Base-by-base conservation (phyloP, 1,139 yeast species). In the Saccharomyces hybrid region DNA sequence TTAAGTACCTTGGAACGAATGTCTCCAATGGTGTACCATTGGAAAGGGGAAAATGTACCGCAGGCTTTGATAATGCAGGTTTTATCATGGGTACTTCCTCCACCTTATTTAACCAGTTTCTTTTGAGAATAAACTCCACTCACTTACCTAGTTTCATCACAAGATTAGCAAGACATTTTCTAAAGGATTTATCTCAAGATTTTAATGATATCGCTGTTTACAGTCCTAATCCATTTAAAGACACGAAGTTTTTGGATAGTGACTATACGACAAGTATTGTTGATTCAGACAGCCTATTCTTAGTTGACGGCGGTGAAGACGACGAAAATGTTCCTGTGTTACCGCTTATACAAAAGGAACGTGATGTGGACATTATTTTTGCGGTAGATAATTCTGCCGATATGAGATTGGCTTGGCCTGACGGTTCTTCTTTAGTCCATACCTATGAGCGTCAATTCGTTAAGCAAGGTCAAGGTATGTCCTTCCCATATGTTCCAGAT, bases 261-360 rank as follows among this genome's bases (percentile, higher is more conserved):
- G 59, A 67, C 2, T 54, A 54, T 49, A 58, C 58, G 7, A 48
- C 49, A n/a, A 48, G 54, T 9, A 78, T 81, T 58, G 75, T 67
- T 6, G 62, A 68, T 25, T 59, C 67, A 29, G 75, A 77, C 7
- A 73, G 78, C 2, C 74, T 89, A 44, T 79, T 72, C 62, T 75
- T 89, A 54, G 90, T 82, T 8, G 97, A 89, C 65, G 97, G 96
- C 54, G 96, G 96, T 57, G 90, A 84, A 70, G 96, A 88, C 69
- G 71, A 69, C 5, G 91, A 88, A 66, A 84, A 83, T 61, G 77
- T 89, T 27, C 97, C 97, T 4, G 72, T 88, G 44, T 76, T 78
- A 57, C 96, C 97, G 8, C 75, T 88, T 60, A 69, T 88, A 49
- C 91, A 85, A 69, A 79, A 81, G 13, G 78, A 77, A 46, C 79